Evolutionary conservation across 148 eudicot species (phyloP).

Genomic region (Limonium bicolor): DNA sequence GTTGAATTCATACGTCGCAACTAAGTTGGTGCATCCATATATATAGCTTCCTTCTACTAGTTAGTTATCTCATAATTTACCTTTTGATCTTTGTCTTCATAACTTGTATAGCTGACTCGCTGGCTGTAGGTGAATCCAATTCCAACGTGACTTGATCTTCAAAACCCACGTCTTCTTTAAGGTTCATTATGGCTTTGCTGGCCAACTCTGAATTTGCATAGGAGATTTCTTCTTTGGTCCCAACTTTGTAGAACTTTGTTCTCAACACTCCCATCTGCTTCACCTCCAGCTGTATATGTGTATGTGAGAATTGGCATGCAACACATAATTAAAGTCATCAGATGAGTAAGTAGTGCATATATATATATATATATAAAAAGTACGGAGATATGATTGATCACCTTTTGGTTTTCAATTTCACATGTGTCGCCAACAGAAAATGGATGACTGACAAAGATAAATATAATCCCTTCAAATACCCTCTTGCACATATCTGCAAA

Average conservation of each 20-base stretch:
- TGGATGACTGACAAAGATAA: slow-evolving; percentile 35
- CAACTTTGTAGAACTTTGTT: neutral
- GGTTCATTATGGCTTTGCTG: neutral
- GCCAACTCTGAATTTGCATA: neutral
- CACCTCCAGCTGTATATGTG: neutral
- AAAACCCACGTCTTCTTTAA: neutral
- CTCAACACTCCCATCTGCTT: neutral
- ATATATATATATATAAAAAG: too few species aligned
- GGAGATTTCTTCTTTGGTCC: neutral
- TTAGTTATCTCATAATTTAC: too few species aligned
- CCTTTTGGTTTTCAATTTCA: slow-evolving; percentile 17
- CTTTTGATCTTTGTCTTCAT: too few species aligned
- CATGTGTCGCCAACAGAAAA: slow-evolving; percentile 45
- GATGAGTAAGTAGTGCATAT: too few species aligned
- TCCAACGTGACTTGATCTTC: neutral
- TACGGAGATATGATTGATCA: too few species aligned
- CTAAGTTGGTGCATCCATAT: neutral
- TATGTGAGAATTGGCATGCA: neutral
- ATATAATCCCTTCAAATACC: slow-evolving; percentile 35
- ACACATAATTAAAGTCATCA: too few species aligned
- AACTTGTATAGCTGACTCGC: too few species aligned
- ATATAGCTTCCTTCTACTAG: too few species aligned
- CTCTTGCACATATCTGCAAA: slow-evolving; percentile 38
- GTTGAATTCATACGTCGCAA: too few species aligned
- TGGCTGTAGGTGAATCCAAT: too few species aligned